These are phyloP conservation scores for Raffaelea albimanens DNA, from an alignment of 2,329 filamentous ascomycete species.

Conservation along the genomic window DNA sequence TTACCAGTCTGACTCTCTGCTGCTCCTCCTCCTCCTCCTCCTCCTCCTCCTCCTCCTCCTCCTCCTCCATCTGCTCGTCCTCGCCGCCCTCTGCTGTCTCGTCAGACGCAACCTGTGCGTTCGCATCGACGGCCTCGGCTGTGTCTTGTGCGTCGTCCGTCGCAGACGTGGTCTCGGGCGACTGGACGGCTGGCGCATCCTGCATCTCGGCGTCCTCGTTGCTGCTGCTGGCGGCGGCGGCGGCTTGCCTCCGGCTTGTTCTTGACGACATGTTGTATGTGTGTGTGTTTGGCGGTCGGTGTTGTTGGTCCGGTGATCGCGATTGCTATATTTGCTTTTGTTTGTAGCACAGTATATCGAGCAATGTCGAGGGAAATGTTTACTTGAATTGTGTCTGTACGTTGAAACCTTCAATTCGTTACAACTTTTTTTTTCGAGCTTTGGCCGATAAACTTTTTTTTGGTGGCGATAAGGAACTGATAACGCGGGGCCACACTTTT, in stretches of 20 bases:
- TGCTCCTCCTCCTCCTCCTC: slow-evolving; percentile 34
- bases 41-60: slow-evolving; percentile 19
- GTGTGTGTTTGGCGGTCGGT: not conserved
- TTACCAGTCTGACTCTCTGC: slow-evolving; percentile 55
- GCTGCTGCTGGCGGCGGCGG: no score
- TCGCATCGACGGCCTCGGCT: no score
- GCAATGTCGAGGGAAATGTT: no score
- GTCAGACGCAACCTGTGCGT: not conserved
- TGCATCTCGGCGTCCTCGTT: slow-evolving; percentile 29
- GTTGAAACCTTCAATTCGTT: not conserved
- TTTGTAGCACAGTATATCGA: no score
- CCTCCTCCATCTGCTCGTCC: slow-evolving; percentile 17
- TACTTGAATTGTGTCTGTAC: not conserved
- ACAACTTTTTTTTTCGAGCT: not conserved
- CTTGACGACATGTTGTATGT: slow-evolving; percentile 7
- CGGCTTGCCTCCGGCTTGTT: slow-evolving; percentile 8
- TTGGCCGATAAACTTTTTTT: slow-evolving; percentile 1
- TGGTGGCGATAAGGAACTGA: not conserved
- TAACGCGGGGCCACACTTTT: no score
- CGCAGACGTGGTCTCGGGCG: slow-evolving; percentile 2
- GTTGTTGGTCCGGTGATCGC: no score
- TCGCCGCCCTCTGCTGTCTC: slow-evolving; percentile 6
- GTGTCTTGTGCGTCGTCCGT: slow-evolving; percentile 12
- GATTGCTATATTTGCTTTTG: no score
- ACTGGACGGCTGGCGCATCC: slow-evolving; percentile 25